Evolutionary conservation across 352 stramenopile genomes (phyloP).

Genomic region (Globisporangium nagaii): DNA sequence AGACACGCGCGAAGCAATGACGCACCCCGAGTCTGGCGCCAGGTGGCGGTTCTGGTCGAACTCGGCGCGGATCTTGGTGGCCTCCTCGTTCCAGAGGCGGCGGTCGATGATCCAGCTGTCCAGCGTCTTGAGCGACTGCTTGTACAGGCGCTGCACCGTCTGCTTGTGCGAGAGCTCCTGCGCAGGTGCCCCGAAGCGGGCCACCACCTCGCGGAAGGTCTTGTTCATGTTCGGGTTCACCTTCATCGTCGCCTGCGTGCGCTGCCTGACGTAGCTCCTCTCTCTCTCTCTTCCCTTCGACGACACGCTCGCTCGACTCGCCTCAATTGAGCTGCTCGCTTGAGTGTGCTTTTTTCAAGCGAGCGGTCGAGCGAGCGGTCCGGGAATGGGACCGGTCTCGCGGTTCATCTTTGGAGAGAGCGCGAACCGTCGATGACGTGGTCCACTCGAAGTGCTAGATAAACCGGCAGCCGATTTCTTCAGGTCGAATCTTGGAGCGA

Average conservation of each 20-base stretch:
- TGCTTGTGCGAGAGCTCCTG: slow-evolving; percentile 86
- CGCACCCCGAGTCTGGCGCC: slow-evolving; percentile 53
- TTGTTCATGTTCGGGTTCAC: slow-evolving; percentile 86
- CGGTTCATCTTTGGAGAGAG: not conserved
- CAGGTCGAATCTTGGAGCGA: too few relatives aligned
- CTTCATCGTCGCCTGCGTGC: slow-evolving; percentile 35
- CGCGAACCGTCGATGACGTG: not conserved
- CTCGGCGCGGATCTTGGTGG: slow-evolving; percentile 88
- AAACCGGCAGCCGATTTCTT: not conserved
- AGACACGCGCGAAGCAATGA: not conserved
- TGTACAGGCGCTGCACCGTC: slow-evolving; percentile 91
- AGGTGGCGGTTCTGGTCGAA: slow-evolving; percentile 86
- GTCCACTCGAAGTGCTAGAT: too few relatives aligned
- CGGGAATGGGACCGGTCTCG: too few relatives aligned
- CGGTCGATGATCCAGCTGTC: slow-evolving; percentile 94
- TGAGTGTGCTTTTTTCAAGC: not conserved
- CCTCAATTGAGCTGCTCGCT: not conserved
- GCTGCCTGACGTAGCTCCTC: not conserved
- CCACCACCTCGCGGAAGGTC: slow-evolving; percentile 77
- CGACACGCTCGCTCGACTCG: too few relatives aligned
- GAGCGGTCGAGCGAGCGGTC: not conserved
- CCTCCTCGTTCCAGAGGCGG: slow-evolving; percentile 94
- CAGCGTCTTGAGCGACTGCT: slow-evolving; percentile 92
- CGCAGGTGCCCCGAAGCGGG: slow-evolving; percentile 45
- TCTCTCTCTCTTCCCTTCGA: not conserved